Evolutionary conservation across 106 monocot species (phyloP).

Genomic region (Vanilla planifolia): DNA sequence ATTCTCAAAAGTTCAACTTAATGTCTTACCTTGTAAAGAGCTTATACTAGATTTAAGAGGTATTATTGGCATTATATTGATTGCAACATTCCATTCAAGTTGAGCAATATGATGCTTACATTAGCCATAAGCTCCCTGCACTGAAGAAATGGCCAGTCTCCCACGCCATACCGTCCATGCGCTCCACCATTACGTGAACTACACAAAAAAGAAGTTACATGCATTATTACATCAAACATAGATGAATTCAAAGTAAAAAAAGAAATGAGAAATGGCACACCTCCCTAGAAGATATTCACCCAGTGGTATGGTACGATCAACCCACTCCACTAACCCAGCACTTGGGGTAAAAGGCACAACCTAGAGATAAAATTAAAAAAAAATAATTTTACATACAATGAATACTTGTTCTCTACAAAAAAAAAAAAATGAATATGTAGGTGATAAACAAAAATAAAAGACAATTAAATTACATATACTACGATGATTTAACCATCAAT

Average conservation of each 20-base stretch:
- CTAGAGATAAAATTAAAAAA: conserved; percentile 23
- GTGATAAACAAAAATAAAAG: too few relatives aligned
- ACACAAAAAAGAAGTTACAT: conserved; percentile 11
- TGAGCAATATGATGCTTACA: too few relatives aligned
- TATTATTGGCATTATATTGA: too few relatives aligned
- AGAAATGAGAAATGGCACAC: conserved; percentile 23
- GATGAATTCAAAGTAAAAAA: background rate
- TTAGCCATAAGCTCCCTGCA: conserved; percentile 84
- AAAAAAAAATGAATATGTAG: too few relatives aligned
- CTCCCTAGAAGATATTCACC: conserved; percentile 99
- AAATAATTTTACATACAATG: too few relatives aligned
- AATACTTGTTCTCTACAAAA: too few relatives aligned
- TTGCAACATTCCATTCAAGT: too few relatives aligned
- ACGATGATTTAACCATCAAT: too few relatives aligned
- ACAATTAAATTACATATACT: too few relatives aligned
- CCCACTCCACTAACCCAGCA: conserved; percentile 99
- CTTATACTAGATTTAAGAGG: too few relatives aligned
- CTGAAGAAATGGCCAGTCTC: conserved; percentile 92
- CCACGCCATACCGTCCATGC: conserved; percentile 79
- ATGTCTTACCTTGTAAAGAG: too few relatives aligned
- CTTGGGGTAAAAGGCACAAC: conserved; percentile 98
- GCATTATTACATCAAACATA: conserved; percentile 11
- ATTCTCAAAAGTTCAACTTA: too few relatives aligned
- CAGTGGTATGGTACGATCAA: conserved; percentile 89
- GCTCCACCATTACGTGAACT: conserved; percentile 92